A percentile compares a stretch with the other conserved stretches of the same genome.
These are phyloP conservation scores for Globisporangium canariense DNA, from an alignment of 352 stramenopile species.

Conservation along the genomic window DNA sequence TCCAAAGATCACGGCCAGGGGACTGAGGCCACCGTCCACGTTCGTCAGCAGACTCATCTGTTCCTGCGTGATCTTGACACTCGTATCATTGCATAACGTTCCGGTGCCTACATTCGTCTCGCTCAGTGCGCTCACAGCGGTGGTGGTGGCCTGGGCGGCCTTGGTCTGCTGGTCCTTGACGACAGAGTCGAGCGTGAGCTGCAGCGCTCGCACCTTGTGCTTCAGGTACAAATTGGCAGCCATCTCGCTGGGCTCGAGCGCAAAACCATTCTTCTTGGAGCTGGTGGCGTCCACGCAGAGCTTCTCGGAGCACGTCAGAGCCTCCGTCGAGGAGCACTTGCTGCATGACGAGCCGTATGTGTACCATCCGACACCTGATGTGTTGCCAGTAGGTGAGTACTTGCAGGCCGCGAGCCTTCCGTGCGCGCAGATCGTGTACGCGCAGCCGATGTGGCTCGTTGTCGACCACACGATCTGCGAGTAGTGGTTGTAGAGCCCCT, in stretches of 20 bases:
- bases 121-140: conserved; percentile 3
- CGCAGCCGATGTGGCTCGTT: conserved; percentile 18
- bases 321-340: neutral
- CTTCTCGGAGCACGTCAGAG: neutral
- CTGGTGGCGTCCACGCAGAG: conserved; percentile 6
- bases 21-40: conserved; percentile 14
- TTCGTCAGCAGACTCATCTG: conserved; percentile 17
- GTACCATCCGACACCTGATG: conserved; percentile 8
- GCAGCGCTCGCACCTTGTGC: conserved; percentile 15
- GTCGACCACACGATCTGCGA: conserved; percentile 18
- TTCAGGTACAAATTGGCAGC: conserved; percentile 4
- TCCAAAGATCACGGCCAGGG: conserved; percentile 16
- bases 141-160: neutral
- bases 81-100: conserved; percentile 13
- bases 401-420: conserved; percentile 14
- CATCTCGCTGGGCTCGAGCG: neutral
- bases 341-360: conserved; percentile 4
- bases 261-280: neutral
- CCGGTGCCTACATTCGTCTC: neutral
- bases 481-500: conserved; percentile 11
- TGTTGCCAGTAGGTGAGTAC: conserved; percentile 15
- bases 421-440: conserved; percentile 9
- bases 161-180: conserved; percentile 1
- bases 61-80: conserved; percentile 14
- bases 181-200: conserved; percentile 16